Conservation (phyloP, 768 basidiomycete species). For the Chalciporus pseudorubinellus region DNA sequence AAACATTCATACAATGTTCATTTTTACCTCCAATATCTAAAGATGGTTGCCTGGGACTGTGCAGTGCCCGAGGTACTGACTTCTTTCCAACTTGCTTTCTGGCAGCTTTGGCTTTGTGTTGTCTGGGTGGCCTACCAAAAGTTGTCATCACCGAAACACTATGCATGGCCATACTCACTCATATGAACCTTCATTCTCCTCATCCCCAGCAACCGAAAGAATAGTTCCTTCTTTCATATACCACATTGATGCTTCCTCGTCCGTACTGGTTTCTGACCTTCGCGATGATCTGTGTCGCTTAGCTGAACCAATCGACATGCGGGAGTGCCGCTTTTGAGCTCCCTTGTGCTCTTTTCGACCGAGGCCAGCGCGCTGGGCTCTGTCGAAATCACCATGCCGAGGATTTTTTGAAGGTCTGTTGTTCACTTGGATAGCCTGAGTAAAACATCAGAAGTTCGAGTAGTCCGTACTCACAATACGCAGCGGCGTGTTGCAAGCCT, state of each 20-base stretch:
- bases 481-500: neutral
- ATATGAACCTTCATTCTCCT: conserved; percentile 2
- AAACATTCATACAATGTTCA: neutral
- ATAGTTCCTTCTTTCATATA: neutral
- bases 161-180: conserved; percentile 5
- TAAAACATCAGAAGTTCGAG: neutral
- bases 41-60: neutral
- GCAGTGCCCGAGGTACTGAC: neutral
- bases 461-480: conserved; percentile 11
- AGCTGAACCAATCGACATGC: conserved; percentile 21
- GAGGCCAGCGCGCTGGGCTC: neutral
- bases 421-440: conserved; percentile 14
- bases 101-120: neutral
- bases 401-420: conserved; percentile 7
- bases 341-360: conserved; percentile 5
- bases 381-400: neutral
- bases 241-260: neutral
- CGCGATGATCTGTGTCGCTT: conserved; percentile 1
- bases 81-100: conserved; percentile 21
- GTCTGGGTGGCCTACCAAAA: conserved; percentile 5
- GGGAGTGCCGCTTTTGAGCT: conserved; percentile 8
- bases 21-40: conserved; percentile 4
- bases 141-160: conserved; percentile 3
- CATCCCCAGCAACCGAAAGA: conserved; percentile 12
- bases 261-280: neutral